Evolutionary conservation across 1,284 basidiomycete species (phyloP).

Genomic region (Pascua guehoae): DNA sequence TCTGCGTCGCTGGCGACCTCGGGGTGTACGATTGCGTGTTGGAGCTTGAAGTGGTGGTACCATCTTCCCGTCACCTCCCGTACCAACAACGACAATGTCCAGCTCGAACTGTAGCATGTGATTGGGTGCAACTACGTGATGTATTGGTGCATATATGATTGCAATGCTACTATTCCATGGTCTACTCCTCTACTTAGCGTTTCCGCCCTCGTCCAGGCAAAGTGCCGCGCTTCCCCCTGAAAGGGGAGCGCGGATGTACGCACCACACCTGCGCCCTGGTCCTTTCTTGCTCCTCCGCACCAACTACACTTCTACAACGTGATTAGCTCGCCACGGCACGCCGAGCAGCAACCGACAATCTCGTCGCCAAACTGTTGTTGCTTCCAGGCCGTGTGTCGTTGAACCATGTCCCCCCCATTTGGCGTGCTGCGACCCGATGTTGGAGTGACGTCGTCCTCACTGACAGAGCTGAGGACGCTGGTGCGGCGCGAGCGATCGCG

Average conservation of each 20-base stretch:
- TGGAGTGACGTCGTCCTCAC: conserved; percentile 3
- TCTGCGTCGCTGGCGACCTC: no score
- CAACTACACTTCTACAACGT: conserved; percentile 24
- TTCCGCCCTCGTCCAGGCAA: no score
- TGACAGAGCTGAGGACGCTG: conserved; percentile 2
- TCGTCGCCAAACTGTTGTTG: conserved; percentile 48
- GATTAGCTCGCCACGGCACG: conserved; percentile 47
- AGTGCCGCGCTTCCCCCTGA: no score
- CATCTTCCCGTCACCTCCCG: no score
- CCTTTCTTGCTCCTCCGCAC: neutral
- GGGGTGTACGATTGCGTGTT: no score
- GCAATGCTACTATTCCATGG: neutral
- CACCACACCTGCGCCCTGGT: neutral
- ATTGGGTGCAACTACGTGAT: no score
- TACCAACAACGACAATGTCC: no score
- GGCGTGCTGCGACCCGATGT: conserved; percentile 1
- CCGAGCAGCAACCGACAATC: conserved; percentile 49
- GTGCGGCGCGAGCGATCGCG: neutral
- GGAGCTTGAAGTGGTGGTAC: no score
- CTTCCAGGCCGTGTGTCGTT: neutral
- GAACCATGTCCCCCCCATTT: neutral
- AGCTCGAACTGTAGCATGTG: no score
- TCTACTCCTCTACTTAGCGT: neutral
- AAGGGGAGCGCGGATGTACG: no score
- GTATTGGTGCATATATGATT: neutral